phyloP scores from a whole-genome alignment of 768 basidiomycete genomes.

The Leccinellum rugosiceps region DNA sequence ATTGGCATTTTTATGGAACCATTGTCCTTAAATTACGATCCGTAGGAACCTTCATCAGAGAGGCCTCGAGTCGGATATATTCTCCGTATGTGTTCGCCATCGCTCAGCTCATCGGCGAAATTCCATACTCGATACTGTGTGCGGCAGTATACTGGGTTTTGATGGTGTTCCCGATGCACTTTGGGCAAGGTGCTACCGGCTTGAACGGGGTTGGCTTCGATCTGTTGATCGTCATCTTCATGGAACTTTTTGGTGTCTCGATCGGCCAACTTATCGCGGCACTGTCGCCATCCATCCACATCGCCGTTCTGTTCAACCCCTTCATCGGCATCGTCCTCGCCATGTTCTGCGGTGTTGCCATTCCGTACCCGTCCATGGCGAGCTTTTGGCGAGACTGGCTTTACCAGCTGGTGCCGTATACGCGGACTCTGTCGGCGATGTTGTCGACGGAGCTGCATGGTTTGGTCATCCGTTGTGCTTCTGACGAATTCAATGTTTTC shows the following conservation, averaged over 20 bases:
- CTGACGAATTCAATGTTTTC: constrained; percentile 70
- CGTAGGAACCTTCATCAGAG: constrained; percentile 42
- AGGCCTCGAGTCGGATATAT: constrained; percentile 83
- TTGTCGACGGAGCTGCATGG: constrained; percentile 77
- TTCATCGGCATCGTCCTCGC: constrained; percentile 62
- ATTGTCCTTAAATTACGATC: neutral
- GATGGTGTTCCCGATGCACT: constrained; percentile 70
- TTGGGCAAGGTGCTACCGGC: constrained; percentile 60
- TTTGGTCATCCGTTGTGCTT: constrained; percentile 57
- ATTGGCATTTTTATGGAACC: constrained; percentile 22
- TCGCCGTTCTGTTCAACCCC: constrained; percentile 80
- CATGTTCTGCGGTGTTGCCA: constrained; percentile 79
- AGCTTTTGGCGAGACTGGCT: constrained; percentile 78
- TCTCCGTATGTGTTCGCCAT: constrained; percentile 82
- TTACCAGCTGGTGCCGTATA: constrained; percentile 70
- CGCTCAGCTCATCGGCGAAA: constrained; percentile 76
- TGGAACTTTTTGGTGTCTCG: constrained; percentile 70
- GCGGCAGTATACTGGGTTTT: constrained; percentile 72
- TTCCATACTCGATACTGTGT: constrained; percentile 72
- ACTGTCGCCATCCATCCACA: constrained; percentile 70
- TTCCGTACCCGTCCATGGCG: constrained; percentile 62
- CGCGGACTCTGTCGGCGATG: constrained; percentile 67
- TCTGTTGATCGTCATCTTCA: constrained; percentile 64
- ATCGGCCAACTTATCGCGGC: constrained; percentile 74
- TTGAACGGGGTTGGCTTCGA: constrained; percentile 68